phyloP scores from a whole-genome alignment of 768 basidiomycete species.

The Pholiota conissans region DNA sequence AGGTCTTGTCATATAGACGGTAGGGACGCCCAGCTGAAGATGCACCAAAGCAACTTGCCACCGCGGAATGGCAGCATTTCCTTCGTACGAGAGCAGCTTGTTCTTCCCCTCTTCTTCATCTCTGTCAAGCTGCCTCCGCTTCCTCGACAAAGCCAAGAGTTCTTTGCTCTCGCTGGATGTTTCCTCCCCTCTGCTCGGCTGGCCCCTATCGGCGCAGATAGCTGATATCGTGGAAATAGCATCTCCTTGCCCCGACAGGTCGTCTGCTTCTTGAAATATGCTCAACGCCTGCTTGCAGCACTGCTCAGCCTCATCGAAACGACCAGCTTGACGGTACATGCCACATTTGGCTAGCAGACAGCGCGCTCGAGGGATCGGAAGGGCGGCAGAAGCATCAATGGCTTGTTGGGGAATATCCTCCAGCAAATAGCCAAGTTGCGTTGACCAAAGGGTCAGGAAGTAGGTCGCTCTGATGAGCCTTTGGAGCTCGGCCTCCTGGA shows the following conservation, averaged over 20 bases:
- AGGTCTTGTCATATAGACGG: neutral
- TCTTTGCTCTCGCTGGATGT: neutral
- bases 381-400: neutral
- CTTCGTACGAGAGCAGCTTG: neutral
- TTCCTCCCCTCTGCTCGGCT: neutral
- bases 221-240: neutral
- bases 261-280: neutral
- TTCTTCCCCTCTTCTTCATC: neutral
- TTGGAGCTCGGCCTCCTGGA: neutral
- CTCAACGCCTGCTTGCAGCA: neutral
- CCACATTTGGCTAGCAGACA: neutral
- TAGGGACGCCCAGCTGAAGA: neutral
- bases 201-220: neutral
- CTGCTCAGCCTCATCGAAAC: neutral
- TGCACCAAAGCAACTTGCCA: neutral
- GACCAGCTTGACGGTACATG: neutral
- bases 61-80: neutral
- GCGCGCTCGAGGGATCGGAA: slow-evolving; percentile 1
- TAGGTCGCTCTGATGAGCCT: neutral
- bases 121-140: neutral
- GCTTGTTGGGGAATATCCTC: slow-evolving; percentile 3
- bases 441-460: slow-evolving; percentile 3
- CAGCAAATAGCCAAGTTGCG: neutral
- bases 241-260: neutral
- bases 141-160: neutral